Base-by-base conservation (phyloP, 106 monocot genomes). In the Hemerocallis citrina region DNA sequence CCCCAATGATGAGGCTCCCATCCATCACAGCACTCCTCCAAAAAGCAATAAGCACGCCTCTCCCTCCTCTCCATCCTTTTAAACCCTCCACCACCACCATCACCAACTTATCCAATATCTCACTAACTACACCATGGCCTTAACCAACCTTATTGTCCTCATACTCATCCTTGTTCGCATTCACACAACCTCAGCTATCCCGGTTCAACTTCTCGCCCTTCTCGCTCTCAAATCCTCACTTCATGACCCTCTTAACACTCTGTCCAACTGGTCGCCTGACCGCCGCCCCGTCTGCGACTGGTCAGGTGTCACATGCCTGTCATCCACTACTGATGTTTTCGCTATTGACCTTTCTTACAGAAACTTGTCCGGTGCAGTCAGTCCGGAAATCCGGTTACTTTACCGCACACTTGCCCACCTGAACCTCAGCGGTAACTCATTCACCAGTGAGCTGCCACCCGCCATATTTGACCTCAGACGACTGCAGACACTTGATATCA, bases 371-470 rank as follows among this genome's bases (percentile, higher is more conserved):
- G 88, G 88, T 17, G n/a, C 65, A 39, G 63, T 85, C 34, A 27
- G 83, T 27, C 64, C 82, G 23, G 77, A 79, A 7, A 52, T 89
- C 37, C 80, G 68, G 1, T 65, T 78, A 4, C 80, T 94, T 16
- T 59, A 46, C 29, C 24, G 54, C 36, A 57, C 70, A 36, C 80
- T 94, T 1, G 24, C 34, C 12, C 77, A 55, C 67, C 86, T 94
- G 60, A 94, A 94, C 68, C 64, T 94, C 64, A 83, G 85, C 79
- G 24, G 73, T 21, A 94, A 89, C 80, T 72, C 75, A 63, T 85
- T 94, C 75, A 14, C 58, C 17, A 89, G 94, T 2, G 54, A 58
- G 1, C 59, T 94, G 37, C 86, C 77, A 1, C 5, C 61, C 8
- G 48, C 79, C 63, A n/a, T 94, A 37, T 69, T 86, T 75, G 55